Evolutionary conservation across 441 rosid genomes (phyloP).

Genomic region (Mallotus repandus): DNA sequence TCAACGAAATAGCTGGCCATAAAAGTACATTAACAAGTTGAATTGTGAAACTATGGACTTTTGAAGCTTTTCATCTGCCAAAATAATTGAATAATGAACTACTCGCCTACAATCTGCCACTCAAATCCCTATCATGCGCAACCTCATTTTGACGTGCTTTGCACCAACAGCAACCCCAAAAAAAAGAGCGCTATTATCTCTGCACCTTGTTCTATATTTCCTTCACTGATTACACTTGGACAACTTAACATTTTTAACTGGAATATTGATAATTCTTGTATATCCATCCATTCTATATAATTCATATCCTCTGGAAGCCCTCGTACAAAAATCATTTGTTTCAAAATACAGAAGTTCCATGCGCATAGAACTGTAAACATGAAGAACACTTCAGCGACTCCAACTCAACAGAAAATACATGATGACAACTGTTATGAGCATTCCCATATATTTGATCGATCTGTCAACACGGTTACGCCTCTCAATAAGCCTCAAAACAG

Average conservation of each 20-base stretch:
- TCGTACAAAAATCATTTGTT: neutral
- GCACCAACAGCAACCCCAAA: neutral
- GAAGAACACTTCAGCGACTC: conserved; percentile 45
- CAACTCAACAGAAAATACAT: conserved; percentile 62
- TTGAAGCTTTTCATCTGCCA: neutral
- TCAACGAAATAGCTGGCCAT: neutral
- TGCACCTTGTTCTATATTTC: no score
- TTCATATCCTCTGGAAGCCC: neutral
- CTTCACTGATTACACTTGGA: no score
- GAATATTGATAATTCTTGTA: neutral
- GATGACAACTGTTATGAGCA: conserved; percentile 57
- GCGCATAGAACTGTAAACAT: neutral
- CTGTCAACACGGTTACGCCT: conserved; percentile 87
- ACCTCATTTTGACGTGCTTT: neutral
- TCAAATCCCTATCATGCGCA: no score
- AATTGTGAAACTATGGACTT: neutral
- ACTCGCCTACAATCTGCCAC: neutral
- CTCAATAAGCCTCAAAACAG: conserved; percentile 87
- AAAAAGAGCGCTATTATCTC: no score
- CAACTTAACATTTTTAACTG: neutral
- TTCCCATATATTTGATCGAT: conserved; percentile 87
- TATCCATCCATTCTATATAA: neutral
- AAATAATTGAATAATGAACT: neutral
- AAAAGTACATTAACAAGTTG: neutral
- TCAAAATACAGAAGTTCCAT: neutral